Evolutionary conservation across 441 rosid species (phyloP), one percentile per base, ranked within the genome.

Genomic region (Croton setiger): DNA sequence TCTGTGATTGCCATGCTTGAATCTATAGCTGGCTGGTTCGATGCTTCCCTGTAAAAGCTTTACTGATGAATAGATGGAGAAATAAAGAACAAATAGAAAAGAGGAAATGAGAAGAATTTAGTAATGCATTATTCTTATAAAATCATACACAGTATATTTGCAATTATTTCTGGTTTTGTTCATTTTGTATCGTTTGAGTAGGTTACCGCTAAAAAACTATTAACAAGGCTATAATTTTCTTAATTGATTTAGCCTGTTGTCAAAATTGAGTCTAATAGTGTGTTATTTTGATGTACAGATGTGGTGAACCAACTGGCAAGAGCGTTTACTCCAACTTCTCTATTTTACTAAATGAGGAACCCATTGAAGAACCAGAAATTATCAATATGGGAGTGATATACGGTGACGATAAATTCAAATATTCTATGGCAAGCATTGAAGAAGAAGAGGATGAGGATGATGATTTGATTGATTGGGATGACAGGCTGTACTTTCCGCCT

Each of bases 241-340:
- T 1, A 11, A 27, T 65, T 48, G 0, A 63, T 58, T 20, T 47
- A 23, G 10, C 13, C 4, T 15, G 18, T 21, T 66, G 31, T 3
- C 33, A 15, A 43, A 17, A 35, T 48, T 39, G 56, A 44, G 64
- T 48, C 17, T 67, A 20, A 57, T 67, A 59, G 45, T 31, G 27
- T 43, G 3, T 60, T 44, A 20, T 36, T 61, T 66, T 64, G 66
- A 6, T 73, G 60, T 54, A 82, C 58, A 76, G 98, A 73, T 93
- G 98, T 55, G 86, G 91, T 37, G 84, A 83, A 73, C 85, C 86
- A 63, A 83, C 91, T 35, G 91, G 92, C 11, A 87, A 88, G 80
- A 64, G 88, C 64, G 69, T 93, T 14, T 94, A 82, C 87, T 78
- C 91, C 81, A 87, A 89, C 82, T 86, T 94, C 80, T 82, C 93